Conservation (phyloP, 2,329 filamentous ascomycete genomes). For the Xylaria multiplex region DNA sequence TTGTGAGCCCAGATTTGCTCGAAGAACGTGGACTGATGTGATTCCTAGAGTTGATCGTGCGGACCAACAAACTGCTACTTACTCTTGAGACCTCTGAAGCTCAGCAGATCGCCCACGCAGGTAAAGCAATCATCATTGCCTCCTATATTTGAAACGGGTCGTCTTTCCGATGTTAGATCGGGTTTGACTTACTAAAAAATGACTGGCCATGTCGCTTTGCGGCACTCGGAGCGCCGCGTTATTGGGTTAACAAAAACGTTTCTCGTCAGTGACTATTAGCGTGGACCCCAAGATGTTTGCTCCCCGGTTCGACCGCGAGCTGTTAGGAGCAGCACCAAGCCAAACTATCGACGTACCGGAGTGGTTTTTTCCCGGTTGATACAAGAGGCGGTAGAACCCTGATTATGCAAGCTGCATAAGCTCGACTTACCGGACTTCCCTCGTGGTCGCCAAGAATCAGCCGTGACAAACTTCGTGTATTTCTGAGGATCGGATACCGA, state of each 20-base stretch:
- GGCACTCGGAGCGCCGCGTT: constrained; percentile 12
- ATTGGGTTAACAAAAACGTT: constrained; percentile 19
- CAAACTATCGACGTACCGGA: constrained; percentile 27
- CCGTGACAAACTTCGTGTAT: constrained; percentile 4
- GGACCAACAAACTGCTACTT: constrained; percentile 70
- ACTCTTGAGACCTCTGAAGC: constrained; percentile 72
- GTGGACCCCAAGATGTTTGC: constrained; percentile 11
- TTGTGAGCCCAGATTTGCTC: neutral
- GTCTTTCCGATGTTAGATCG: constrained; percentile 13
- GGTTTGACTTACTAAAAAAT: constrained; percentile 18
- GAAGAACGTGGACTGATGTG: constrained; percentile 27
- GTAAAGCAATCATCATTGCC: constrained; percentile 74
- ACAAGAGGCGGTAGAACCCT: constrained; percentile 26
- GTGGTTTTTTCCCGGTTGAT: constrained; percentile 14
- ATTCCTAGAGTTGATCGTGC: constrained; percentile 72
- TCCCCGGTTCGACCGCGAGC: constrained; percentile 26
- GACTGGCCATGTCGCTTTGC: neutral
- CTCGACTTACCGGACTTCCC: constrained; percentile 22
- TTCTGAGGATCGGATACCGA: constrained; percentile 19
- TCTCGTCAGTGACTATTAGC: constrained; percentile 30
- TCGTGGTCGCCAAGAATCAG: constrained; percentile 17
- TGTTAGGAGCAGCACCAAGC: constrained; percentile 17
- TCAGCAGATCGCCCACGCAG: constrained; percentile 67
- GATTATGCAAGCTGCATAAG: constrained; percentile 33
- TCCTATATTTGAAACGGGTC: constrained; percentile 46